Evolutionary conservation across 1,284 basidiomycete genomes (phyloP).

Genomic region (Sporisorium reilianum): DNA sequence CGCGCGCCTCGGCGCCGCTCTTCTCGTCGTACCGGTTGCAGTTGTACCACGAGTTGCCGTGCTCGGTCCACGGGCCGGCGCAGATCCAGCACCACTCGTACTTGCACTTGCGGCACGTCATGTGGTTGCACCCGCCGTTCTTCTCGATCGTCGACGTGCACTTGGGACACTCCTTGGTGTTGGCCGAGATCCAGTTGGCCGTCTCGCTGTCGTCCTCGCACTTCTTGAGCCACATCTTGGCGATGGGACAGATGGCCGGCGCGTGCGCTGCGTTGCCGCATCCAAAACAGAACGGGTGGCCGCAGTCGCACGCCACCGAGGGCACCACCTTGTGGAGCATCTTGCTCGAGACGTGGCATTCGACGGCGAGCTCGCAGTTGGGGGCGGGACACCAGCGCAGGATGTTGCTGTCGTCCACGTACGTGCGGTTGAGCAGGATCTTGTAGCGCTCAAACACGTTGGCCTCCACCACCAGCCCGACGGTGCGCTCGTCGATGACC

Average conservation of each 20-base stretch:
- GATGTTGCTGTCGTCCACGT: slow-evolving; percentile 84
- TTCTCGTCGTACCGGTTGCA: slow-evolving; percentile 98
- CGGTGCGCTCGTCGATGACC: slow-evolving; percentile 73
- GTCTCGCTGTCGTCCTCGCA: slow-evolving; percentile 98
- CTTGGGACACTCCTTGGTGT: slow-evolving; percentile 92
- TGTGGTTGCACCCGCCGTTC: slow-evolving; percentile 89
- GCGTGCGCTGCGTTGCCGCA: slow-evolving; percentile 78
- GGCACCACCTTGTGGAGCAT: slow-evolving; percentile 83
- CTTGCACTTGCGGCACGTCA: slow-evolving; percentile 66
- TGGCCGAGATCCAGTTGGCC: slow-evolving; percentile 99
- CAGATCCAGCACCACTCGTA: slow-evolving; percentile 77
- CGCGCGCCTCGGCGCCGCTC: slow-evolving; percentile 83
- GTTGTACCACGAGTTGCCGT: slow-evolving; percentile 96
- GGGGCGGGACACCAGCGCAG: slow-evolving; percentile 90
- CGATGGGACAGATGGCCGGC: slow-evolving; percentile 88
- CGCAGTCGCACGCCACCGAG: slow-evolving; percentile 82
- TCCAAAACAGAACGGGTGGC: slow-evolving; percentile 76
- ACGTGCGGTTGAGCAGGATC: slow-evolving; percentile 87
- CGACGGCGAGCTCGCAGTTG: slow-evolving; percentile 80
- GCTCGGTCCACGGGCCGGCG: slow-evolving; percentile 93
- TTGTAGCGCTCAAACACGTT: slow-evolving; percentile 75
- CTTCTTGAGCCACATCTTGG: slow-evolving; percentile 95
- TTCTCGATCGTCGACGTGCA: slow-evolving; percentile 98
- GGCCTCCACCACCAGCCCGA: slow-evolving; percentile 63
- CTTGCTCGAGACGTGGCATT: slow-evolving; percentile 78